A percentile compares a stretch with the other conserved stretches of the same genome.
Conservation (phyloP, 108 stramenopile species). For the Seminavis robusta region DNA sequence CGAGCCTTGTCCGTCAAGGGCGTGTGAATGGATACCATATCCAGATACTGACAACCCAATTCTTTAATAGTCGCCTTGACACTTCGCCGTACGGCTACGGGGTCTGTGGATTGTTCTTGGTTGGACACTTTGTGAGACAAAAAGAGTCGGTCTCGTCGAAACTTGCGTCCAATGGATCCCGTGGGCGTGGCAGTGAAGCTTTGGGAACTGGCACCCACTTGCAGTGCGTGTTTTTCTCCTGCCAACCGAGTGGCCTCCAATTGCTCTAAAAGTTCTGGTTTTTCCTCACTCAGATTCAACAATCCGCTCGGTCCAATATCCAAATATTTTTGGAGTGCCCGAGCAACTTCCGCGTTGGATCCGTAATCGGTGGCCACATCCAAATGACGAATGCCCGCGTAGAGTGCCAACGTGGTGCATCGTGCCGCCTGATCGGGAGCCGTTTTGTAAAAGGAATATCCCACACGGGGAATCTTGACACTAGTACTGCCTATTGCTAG, state of each 20-base stretch:
- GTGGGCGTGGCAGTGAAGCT: background rate
- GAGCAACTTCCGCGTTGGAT: slow-evolving; percentile 38
- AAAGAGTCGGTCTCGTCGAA: slow-evolving; percentile 45
- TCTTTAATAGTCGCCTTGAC: slow-evolving; percentile 27
- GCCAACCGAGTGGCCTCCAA: slow-evolving; percentile 20
- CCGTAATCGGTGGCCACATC: slow-evolving; percentile 62
- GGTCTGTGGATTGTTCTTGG: slow-evolving; percentile 56
- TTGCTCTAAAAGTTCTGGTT: slow-evolving; percentile 22
- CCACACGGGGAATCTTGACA: slow-evolving; percentile 56
- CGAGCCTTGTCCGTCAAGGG: slow-evolving; percentile 47
- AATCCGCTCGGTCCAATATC: slow-evolving; percentile 18
- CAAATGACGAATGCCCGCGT: slow-evolving; percentile 62
- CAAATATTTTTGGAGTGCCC: slow-evolving; percentile 35
- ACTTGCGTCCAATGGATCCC: background rate
- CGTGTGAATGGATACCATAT: slow-evolving; percentile 70
- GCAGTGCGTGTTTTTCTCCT: slow-evolving; percentile 14
- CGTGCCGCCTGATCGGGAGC: slow-evolving; percentile 39
- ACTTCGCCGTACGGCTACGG: slow-evolving; percentile 17
- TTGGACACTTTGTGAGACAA: slow-evolving; percentile 76
- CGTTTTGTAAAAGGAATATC: slow-evolving; percentile 81
- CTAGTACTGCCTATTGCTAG: no score
- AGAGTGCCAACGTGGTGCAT: slow-evolving; percentile 54
- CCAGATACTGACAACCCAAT: slow-evolving; percentile 42
- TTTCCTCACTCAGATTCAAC: slow-evolving; percentile 23
- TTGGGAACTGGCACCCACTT: no score